phyloP scores from a whole-genome alignment of 2,329 filamentous ascomycete species.

The Sphaerostilbella broomeana region DNA sequence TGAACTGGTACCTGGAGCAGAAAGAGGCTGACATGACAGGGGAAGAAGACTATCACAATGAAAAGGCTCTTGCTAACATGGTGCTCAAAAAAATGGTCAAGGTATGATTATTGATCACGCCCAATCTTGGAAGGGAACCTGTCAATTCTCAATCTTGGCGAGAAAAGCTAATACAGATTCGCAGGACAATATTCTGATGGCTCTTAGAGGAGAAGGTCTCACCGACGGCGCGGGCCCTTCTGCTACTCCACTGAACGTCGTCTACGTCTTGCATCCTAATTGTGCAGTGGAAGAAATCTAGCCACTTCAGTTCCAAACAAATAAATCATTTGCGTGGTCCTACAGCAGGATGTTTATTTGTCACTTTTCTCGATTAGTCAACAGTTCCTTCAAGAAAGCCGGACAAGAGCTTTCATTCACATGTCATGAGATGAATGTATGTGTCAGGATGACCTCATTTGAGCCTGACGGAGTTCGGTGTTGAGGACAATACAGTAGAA shows the following conservation, averaged over 20 bases:
- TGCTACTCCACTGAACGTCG: slow-evolving; percentile 36
- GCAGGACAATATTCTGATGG: slow-evolving; percentile 83
- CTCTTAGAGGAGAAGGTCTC: slow-evolving; percentile 59
- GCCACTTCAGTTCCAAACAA: no score
- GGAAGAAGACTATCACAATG: slow-evolving; percentile 73
- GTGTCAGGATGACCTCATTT: slow-evolving; percentile 4
- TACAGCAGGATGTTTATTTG: no score
- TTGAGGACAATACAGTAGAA: slow-evolving; percentile 38
- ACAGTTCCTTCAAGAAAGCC: no score
- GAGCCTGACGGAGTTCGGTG: slow-evolving; percentile 14
- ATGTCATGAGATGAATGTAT: no score
- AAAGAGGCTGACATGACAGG: slow-evolving; percentile 75
- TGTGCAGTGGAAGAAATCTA: slow-evolving; percentile 67
- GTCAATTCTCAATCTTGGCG: slow-evolving; percentile 40
- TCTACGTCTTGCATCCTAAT: slow-evolving; percentile 93
- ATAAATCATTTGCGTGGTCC: no score
- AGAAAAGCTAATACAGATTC: no score
- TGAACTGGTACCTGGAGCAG: slow-evolving; percentile 89
- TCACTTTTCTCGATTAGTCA: no score
- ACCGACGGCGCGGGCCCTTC: slow-evolving; percentile 41
- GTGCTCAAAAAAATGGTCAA: slow-evolving; percentile 95
- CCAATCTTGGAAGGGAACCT: not conserved
- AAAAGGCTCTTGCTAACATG: slow-evolving; percentile 68
- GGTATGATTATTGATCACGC: slow-evolving; percentile 57
- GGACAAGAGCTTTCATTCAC: no score